phyloP scores from a whole-genome alignment of 805 yeast genomes.

The Wickerhamiella alocasiicola region DNA sequence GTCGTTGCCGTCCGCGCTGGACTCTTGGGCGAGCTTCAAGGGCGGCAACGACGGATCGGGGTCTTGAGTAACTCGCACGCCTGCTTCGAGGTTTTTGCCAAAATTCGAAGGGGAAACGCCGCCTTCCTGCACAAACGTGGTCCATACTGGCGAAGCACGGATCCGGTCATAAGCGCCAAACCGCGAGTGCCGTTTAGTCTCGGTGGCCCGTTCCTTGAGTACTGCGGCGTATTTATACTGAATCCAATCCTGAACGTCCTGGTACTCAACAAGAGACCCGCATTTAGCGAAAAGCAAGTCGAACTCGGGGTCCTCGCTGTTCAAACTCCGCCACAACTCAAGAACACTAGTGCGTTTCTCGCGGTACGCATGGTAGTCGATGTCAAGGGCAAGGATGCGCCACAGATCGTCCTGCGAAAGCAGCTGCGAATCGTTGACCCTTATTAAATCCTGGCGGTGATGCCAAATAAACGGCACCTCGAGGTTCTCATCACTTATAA shows the following conservation, averaged over 20 bases:
- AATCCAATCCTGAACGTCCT: conserved; percentile 75
- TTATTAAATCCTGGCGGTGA: conserved; percentile 80
- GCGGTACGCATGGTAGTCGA: conserved; percentile 74
- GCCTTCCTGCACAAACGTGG: conserved; percentile 59
- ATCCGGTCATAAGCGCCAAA: conserved; percentile 34
- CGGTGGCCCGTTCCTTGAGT: conserved; percentile 36
- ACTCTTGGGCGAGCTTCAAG: conserved; percentile 32
- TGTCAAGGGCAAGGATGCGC: conserved; percentile 76
- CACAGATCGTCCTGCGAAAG: conserved; percentile 72
- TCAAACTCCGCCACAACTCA: conserved; percentile 43
- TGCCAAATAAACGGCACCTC: conserved; percentile 96
- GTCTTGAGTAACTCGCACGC: conserved; percentile 56
- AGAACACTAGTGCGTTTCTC: conserved; percentile 58
- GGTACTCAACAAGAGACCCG: conserved; percentile 60
- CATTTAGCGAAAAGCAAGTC: conserved; percentile 46
- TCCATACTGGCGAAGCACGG: conserved; percentile 48
- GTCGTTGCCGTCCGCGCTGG: conserved; percentile 28
- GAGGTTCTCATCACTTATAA: conserved; percentile 63
- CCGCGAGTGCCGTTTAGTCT: conserved; percentile 32
- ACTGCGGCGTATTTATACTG: conserved; percentile 58
- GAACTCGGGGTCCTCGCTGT: conserved; percentile 19
- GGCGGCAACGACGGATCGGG: conserved; percentile 57
- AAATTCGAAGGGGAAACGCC: conserved; percentile 57
- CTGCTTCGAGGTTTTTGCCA: conserved; percentile 67
- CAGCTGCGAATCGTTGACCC: conserved; percentile 25